Conservation (phyloP, 176 grass and related monocot species). For the Elaeis guineensis region DNA sequence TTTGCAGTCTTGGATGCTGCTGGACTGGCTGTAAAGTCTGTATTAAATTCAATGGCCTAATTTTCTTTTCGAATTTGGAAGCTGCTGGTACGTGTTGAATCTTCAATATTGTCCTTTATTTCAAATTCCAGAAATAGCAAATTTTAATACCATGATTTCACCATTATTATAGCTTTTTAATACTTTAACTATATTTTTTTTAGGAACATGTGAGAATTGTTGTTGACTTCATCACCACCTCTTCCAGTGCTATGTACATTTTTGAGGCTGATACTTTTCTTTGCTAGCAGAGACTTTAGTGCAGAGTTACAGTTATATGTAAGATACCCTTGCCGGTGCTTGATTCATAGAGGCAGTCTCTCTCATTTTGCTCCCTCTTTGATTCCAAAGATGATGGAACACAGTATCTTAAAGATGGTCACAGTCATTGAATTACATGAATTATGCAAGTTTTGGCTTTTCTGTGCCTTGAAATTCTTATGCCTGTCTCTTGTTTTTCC, state of each 20-base stretch:
- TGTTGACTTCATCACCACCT: constrained; percentile 1
- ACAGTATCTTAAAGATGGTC: too few species aligned
- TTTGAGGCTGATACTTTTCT: constrained; percentile 11
- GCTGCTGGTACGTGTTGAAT: not conserved
- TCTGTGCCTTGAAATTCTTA: too few species aligned
- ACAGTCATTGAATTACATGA: too few species aligned
- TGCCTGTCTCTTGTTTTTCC: too few species aligned
- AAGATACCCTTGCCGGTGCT: constrained; percentile 23
- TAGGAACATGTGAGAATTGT: constrained; percentile 4
- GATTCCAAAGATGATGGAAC: too few species aligned
- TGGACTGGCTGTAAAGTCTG: constrained; percentile 1
- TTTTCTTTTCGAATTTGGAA: not conserved
- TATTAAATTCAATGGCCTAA: not conserved
- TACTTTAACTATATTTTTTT: constrained; percentile 3
- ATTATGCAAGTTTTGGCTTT: too few species aligned
- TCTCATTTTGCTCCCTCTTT: not conserved
- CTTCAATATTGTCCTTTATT: too few species aligned
- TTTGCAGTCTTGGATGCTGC: constrained; percentile 13
- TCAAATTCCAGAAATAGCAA: too few species aligned
- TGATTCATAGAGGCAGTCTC: constrained; percentile 4
- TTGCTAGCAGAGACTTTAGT: constrained; percentile 9
- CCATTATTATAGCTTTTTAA: too few species aligned
- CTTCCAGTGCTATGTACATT: constrained; percentile 15
- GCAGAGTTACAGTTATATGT: constrained; percentile 24
- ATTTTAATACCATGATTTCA: too few species aligned